Percentiles rank a stretch among this genome's conserved stretches.
phyloP scores from a whole-genome alignment of 768 basidiomycete genomes.

The Sarcodon aspratus region DNA sequence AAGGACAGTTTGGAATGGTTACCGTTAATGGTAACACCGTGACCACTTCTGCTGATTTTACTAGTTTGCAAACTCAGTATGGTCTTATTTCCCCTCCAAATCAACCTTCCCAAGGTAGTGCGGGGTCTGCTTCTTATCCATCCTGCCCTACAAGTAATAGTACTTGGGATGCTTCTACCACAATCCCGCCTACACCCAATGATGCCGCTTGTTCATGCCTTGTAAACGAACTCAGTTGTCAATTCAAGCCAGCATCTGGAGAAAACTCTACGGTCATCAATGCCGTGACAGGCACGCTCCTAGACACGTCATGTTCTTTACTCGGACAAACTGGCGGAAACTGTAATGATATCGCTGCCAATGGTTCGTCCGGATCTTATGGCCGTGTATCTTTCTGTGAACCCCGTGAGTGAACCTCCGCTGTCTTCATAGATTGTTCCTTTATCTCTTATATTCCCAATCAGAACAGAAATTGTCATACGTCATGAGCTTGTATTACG shows the following conservation, averaged over 20 bases:
- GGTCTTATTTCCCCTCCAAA: slow-evolving; percentile 43
- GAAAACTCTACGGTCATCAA: slow-evolving; percentile 42
- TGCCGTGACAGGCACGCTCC: slow-evolving; percentile 44
- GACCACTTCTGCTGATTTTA: slow-evolving; percentile 57
- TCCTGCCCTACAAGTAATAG: slow-evolving; percentile 53
- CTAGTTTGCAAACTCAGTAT: slow-evolving; percentile 54
- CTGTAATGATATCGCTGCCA: slow-evolving; percentile 60
- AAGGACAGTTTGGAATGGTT: slow-evolving; percentile 80
- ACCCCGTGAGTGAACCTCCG: slow-evolving; percentile 37
- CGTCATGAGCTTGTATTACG: slow-evolving; percentile 73
- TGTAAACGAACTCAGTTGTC: slow-evolving; percentile 55
- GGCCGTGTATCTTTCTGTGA: slow-evolving; percentile 71
- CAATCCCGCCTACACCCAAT: slow-evolving; percentile 78
- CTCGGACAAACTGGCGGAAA: slow-evolving; percentile 48
- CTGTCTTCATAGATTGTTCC: background rate
- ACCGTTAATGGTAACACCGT: slow-evolving; percentile 65
- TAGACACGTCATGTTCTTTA: slow-evolving; percentile 57
- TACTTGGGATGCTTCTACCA: slow-evolving; percentile 53
- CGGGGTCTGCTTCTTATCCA: slow-evolving; percentile 35
- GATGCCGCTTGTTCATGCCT: slow-evolving; percentile 72
- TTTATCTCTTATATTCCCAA: slow-evolving; percentile 2
- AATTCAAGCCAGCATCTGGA: slow-evolving; percentile 41
- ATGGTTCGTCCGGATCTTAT: slow-evolving; percentile 68
- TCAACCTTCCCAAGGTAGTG: slow-evolving; percentile 45
- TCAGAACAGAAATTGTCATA: slow-evolving; percentile 72